phyloP scores from a whole-genome alignment of 345 rosid species.

The Populus tremula region DNA sequence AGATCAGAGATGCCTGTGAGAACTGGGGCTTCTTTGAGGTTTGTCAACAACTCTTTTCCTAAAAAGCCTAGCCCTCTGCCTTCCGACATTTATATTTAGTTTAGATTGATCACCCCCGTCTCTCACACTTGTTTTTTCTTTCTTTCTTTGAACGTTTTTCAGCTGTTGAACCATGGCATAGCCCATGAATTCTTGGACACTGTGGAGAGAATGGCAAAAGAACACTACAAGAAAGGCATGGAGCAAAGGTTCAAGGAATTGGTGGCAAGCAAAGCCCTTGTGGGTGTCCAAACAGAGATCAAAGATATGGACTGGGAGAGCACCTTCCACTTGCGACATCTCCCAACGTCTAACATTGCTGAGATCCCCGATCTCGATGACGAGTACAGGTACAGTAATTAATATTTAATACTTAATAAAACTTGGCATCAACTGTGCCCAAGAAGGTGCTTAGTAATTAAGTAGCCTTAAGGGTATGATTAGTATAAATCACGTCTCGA shows the following conservation, averaged over 20 bases:
- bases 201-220: slow-evolving; percentile 70
- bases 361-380: slow-evolving; percentile 72
- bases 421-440: background rate
- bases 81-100: background rate
- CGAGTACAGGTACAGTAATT: slow-evolving; percentile 53
- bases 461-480: background rate
- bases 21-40: slow-evolving; percentile 99
- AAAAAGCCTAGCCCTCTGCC: background rate
- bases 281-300: slow-evolving; percentile 56
- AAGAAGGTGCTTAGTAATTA: too few relatives aligned
- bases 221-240: slow-evolving; percentile 80
- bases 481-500: background rate
- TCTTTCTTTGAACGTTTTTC: background rate
- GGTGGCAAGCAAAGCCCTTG: slow-evolving; percentile 61
- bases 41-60: background rate
- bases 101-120: background rate
- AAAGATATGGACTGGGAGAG: slow-evolving; percentile 90
- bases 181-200: slow-evolving; percentile 62
- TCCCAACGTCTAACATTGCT: slow-evolving; percentile 60
- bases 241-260: slow-evolving; percentile 78
- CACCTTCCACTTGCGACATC: slow-evolving; percentile 73
- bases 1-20: slow-evolving; percentile 90
- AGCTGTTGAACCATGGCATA: slow-evolving; percentile 84
- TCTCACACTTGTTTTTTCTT: background rate
- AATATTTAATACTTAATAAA: background rate